These are phyloP conservation scores for Candida sphagnicola DNA, from an alignment of 805 yeast species.

Conservation along the genomic window DNA sequence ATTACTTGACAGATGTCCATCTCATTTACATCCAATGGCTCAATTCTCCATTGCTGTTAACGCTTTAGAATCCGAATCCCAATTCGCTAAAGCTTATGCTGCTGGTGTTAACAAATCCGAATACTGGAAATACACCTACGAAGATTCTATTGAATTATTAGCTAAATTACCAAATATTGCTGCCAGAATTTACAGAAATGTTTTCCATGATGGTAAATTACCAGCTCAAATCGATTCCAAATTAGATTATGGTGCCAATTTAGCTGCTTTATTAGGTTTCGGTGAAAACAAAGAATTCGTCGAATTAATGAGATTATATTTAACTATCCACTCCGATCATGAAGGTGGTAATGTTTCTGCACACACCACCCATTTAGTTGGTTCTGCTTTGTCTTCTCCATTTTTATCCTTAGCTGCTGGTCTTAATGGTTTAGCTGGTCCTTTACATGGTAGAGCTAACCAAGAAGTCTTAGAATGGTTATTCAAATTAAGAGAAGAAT, in stretches of 20 bases:
- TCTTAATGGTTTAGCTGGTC: slow-evolving; percentile 80
- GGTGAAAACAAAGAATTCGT: slow-evolving; percentile 55
- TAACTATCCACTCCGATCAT: slow-evolving; percentile 75
- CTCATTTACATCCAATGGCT: slow-evolving; percentile 78
- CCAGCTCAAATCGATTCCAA: slow-evolving; percentile 47
- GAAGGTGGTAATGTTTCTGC: slow-evolving; percentile 86
- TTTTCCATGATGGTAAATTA: slow-evolving; percentile 51
- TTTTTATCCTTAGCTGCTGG: slow-evolving; percentile 75
- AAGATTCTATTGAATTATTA: slow-evolving; percentile 65
- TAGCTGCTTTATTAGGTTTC: slow-evolving; percentile 62
- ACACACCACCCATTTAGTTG: slow-evolving; percentile 78
- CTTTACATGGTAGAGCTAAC: slow-evolving; percentile 81
- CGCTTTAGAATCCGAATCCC: slow-evolving; percentile 67
- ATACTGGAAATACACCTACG: slow-evolving; percentile 74
- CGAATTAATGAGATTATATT: slow-evolving; percentile 68
- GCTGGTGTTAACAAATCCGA: slow-evolving; percentile 63
- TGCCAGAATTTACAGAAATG: slow-evolving; percentile 69
- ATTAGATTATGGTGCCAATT: slow-evolving; percentile 72
- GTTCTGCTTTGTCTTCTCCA: slow-evolving; percentile 76
- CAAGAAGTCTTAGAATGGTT: slow-evolving; percentile 81
- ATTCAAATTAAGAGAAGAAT: slow-evolving; percentile 56
- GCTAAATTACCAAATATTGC: slow-evolving; percentile 74
- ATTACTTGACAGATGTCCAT: slow-evolving; percentile 60
- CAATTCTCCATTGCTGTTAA: slow-evolving; percentile 74
- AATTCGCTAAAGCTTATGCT: slow-evolving; percentile 70